A percentile compares a stretch with the other conserved stretches of the same genome.
Evolutionary conservation across 192 early-diverging fungal genomes (phyloP).

Genomic region (Coemansia sp.): DNA sequence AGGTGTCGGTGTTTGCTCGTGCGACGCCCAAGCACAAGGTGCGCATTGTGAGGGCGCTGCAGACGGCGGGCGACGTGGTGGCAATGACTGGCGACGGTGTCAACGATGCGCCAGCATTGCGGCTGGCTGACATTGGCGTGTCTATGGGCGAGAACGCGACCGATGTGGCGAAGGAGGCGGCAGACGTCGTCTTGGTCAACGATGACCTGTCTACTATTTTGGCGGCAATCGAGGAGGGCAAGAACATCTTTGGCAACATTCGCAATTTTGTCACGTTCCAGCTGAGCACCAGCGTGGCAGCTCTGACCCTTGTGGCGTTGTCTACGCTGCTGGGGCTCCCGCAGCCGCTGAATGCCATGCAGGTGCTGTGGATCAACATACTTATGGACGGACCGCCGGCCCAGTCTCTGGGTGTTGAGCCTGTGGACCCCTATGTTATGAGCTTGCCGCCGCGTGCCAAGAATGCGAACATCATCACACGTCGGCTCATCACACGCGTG

Average conservation of each 20-base stretch:
- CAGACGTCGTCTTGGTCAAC: slow-evolving; percentile 96
- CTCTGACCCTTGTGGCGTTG: slow-evolving; percentile 84
- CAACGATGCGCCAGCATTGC: slow-evolving; percentile 93
- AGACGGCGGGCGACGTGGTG: slow-evolving; percentile 81
- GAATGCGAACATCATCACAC: slow-evolving; percentile 79
- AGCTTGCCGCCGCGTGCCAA: slow-evolving; percentile 79
- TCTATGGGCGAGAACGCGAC: slow-evolving; percentile 96
- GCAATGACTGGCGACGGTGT: slow-evolving; percentile 98
- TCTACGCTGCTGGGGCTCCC: slow-evolving; percentile 82
- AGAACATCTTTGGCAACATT: slow-evolving; percentile 97
- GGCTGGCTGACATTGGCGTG: slow-evolving; percentile 93
- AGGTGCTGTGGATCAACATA: slow-evolving; percentile 99
- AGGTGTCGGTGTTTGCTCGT: slow-evolving; percentile 76
- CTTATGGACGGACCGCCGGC: slow-evolving; percentile 98
- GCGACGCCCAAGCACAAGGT: slow-evolving; percentile 89
- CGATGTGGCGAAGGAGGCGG: slow-evolving; percentile 95
- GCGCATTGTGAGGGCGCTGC: slow-evolving; percentile 86
- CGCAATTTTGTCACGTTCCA: slow-evolving; percentile 97
- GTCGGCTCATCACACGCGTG: slow-evolving; percentile 70
- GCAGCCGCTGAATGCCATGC: slow-evolving; percentile 97
- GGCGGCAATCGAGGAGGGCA: slow-evolving; percentile 95
- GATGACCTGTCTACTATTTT: slow-evolving; percentile 94
- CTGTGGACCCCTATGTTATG: slow-evolving; percentile 91
- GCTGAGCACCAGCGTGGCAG: slow-evolving; percentile 90
- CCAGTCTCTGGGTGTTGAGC: slow-evolving; percentile 95